Percentiles rank a stretch among this genome's conserved stretches.
Evolutionary conservation across 306 rosid genomes (phyloP).

Genomic region (Vigna hirtella): DNA sequence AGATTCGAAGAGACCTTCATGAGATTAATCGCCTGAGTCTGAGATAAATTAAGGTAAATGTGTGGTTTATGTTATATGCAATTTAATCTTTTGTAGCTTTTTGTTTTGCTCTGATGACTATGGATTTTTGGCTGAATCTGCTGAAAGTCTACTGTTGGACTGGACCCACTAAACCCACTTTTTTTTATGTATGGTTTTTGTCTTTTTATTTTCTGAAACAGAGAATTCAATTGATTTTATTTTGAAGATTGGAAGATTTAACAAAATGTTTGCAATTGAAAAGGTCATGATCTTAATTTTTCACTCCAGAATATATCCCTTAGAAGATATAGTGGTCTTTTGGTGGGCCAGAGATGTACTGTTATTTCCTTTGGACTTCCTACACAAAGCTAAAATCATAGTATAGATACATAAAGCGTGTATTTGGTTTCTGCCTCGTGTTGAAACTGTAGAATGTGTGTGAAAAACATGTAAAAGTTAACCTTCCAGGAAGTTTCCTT

Average conservation of each 20-base stretch:
- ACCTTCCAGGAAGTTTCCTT: background rate
- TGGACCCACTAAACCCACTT: background rate
- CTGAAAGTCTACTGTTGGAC: slow-evolving; percentile 3
- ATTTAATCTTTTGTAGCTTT: slow-evolving; percentile 24
- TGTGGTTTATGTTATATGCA: slow-evolving; percentile 7
- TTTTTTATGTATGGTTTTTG: slow-evolving; percentile 26
- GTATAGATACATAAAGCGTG: background rate
- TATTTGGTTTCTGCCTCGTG: background rate
- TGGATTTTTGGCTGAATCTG: slow-evolving; percentile 14
- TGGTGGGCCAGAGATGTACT: background rate
- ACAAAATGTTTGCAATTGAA: background rate
- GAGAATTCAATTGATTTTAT: slow-evolving; percentile 28
- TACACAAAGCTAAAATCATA: background rate
- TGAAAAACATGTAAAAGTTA: background rate
- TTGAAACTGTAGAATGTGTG: background rate
- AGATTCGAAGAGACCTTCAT: background rate
- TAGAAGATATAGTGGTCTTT: background rate
- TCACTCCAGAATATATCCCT: background rate
- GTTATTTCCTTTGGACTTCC: slow-evolving; percentile 3
- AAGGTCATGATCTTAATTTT: slow-evolving; percentile 22
- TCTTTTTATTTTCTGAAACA: background rate
- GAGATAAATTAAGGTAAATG: slow-evolving; percentile 28
- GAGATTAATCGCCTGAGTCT: slow-evolving; percentile 31
- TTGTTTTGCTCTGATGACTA: slow-evolving; percentile 11
- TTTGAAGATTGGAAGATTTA: slow-evolving; percentile 10